Evolutionary conservation across 257 asterid species (phyloP), one percentile per base, ranked within the genome.

Genomic region (Capsicum chinense): DNA sequence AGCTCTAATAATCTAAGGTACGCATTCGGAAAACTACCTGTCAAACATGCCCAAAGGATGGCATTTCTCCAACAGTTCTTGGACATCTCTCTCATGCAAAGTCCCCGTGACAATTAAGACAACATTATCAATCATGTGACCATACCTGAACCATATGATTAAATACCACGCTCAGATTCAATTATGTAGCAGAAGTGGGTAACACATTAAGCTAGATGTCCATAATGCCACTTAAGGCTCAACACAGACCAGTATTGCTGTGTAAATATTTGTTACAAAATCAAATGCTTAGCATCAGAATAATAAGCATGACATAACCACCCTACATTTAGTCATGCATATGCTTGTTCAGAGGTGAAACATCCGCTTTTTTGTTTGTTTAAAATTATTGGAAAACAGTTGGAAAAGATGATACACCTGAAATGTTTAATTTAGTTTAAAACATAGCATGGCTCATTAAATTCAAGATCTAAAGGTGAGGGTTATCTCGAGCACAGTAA

Each of bases 21-120:
- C 15, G 57, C 66, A 52, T 59, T 54, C 3, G 63, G 80, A 83
- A 54, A 21, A 86, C n/a, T 90, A 95, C 99, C 99, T 94, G 90
- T 95, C 99, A 90, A 95, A 95, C 99, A 94, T 95, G 85, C 99
- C 99, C 91, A 95, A 83, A 63, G 99, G 99, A 83, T 95, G 99
- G 80, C 99, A 95, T 88, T 95, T 95, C 92, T 95, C 99, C 91
- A 94, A 85, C 90, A 95, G 87, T 86, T 95, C 99, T 86, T 95
- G 97, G 85, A 95, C 98, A 88, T 95, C 99, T 88, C 99, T 91
- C 90, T 94, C 99, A 62, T 95, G 99, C 92, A 95, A 88, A 73
- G 99, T 95, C 85, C 99, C 99, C 52, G 99, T 95, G 82, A 95
- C 97, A 88, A 95, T 93, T 44, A 69, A 94, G 86, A 95, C 98